A percentile compares a stretch with the other conserved stretches of the same genome.
These are phyloP conservation scores for Tylopilus felleus DNA, from an alignment of 768 basidiomycete genomes.

Conservation along the genomic window DNA sequence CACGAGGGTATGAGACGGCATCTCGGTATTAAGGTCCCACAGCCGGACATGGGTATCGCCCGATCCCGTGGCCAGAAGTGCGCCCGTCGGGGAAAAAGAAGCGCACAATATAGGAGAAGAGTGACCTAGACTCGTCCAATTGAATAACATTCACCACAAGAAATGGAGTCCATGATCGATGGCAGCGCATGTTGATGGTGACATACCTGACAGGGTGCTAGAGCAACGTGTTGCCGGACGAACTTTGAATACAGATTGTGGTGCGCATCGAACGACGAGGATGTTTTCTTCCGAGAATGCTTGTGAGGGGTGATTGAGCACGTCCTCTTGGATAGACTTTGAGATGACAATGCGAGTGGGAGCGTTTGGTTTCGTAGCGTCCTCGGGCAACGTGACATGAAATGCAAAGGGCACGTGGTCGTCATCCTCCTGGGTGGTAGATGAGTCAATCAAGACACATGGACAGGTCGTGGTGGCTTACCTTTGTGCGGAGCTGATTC, in stretches of 20 bases:
- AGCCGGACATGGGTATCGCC: constrained; percentile 91
- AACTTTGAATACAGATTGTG: constrained; percentile 94
- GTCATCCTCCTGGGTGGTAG: constrained; percentile 45
- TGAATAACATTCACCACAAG: constrained; percentile 4
- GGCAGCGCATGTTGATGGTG: neutral
- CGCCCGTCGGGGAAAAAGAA: constrained; percentile 92
- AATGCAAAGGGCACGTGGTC: constrained; percentile 93
- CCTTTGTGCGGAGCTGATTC: constrained; percentile 79
- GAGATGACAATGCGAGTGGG: constrained; percentile 81
- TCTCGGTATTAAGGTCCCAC: constrained; percentile 94
- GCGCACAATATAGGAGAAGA: constrained; percentile 92
- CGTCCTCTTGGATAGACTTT: constrained; percentile 79
- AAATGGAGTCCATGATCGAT: constrained; percentile 2
- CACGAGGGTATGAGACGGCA: constrained; percentile 77
- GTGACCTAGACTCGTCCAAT: constrained; percentile 56
- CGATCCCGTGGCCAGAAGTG: constrained; percentile 88
- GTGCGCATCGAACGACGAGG: constrained; percentile 84
- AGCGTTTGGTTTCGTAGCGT: constrained; percentile 43
- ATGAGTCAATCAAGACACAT: constrained; percentile 8
- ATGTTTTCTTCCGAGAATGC: constrained; percentile 83
- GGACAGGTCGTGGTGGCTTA: constrained; percentile 33
- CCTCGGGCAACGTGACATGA: constrained; percentile 71
- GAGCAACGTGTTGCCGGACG: constrained; percentile 93
- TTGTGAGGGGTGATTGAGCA: constrained; percentile 68
- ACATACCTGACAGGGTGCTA: constrained; percentile 79